These are phyloP conservation scores for Boletus coccyginus DNA, from an alignment of 768 basidiomycete species.

Conservation along the genomic window DNA sequence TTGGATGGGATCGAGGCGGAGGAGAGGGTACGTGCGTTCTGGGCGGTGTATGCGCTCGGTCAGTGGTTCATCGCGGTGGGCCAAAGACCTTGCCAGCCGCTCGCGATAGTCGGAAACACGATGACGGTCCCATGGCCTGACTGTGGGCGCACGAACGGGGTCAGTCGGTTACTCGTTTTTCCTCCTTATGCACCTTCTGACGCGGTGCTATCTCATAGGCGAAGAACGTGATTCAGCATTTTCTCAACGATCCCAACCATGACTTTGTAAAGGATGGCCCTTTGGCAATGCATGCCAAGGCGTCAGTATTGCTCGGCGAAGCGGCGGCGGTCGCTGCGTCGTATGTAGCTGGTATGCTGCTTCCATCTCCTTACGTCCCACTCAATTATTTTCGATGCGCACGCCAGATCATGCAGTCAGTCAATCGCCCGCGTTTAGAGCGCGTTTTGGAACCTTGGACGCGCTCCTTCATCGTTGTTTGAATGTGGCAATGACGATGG, in stretches of 20 bases:
- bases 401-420: constrained; percentile 38
- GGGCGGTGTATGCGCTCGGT: constrained; percentile 35
- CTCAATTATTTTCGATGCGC: background rate
- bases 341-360: constrained; percentile 27
- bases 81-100: constrained; percentile 14
- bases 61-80: constrained; percentile 31
- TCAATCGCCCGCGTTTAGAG: constrained; percentile 42
- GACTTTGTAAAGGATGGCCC: constrained; percentile 7
- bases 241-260: constrained; percentile 17
- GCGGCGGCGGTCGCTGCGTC: constrained; percentile 28
- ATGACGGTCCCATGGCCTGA: constrained; percentile 45
- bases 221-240: constrained; percentile 12
- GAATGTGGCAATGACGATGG: constrained; percentile 7
- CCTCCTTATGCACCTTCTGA: background rate
- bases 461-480: constrained; percentile 38
- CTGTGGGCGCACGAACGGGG: constrained; percentile 8
- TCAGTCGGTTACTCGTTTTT: constrained; percentile 1
- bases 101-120: constrained; percentile 25
- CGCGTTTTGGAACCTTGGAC: constrained; percentile 45
- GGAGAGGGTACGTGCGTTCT: constrained; percentile 40
- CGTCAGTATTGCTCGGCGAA: constrained; percentile 35
- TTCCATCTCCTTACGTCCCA: background rate
- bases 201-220: background rate
- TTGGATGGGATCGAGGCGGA: constrained; percentile 34
- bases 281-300: constrained; percentile 26